Base-by-base conservation (phyloP, 2,329 filamentous ascomycete genomes). In the Sclerotinia nivalis region DNA sequence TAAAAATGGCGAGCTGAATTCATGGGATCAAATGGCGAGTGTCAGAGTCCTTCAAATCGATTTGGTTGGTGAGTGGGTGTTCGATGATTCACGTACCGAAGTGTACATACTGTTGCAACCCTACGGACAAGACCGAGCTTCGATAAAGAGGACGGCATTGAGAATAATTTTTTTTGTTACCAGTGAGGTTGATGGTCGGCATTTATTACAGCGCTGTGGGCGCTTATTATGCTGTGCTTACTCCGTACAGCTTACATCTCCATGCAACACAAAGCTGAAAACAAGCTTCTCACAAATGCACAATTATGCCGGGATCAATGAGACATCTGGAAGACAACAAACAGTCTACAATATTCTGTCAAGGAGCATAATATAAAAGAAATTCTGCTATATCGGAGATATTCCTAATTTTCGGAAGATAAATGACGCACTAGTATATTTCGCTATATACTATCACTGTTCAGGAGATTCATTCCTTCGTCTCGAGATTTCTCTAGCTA, bases 251-350 rank as follows among this genome's bases (percentile, higher is more conserved):
- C 37, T 59, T 65, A 65, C 61, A 37, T 52, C 5, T 9, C 20
- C 15, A 52, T 65, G 49, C 61, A 20, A 65, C 61, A 65, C 61
- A 65, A 25, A 52, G 8, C 34, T 50, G n/a, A 12, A 52, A 52
- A 65, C 45, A 65, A 52, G 61, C 60, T 62, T 62, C 60, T 62
- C 25, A 25, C 60, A 25, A 49, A 59, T 59, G 56, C 56, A 59
- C 34, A 25, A 8, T 8, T 20, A 15, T 47, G 43, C 43, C 13
- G 40, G 25, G 40, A 37, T 34, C 25, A n/a, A 45, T 62, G 25
- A 58, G 31, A 40, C 55, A 58, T n/a, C 55, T 4, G 9, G 13
- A 56, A 37, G 40, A 43, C 40, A 43, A 15, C 34, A 7, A 34
- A 34, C 13, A 43, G 40, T 43, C 40, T 43, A 15, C 12, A 43